Base-by-base conservation (phyloP, 805 yeast genomes). In the Citeromyces matritensis region DNA sequence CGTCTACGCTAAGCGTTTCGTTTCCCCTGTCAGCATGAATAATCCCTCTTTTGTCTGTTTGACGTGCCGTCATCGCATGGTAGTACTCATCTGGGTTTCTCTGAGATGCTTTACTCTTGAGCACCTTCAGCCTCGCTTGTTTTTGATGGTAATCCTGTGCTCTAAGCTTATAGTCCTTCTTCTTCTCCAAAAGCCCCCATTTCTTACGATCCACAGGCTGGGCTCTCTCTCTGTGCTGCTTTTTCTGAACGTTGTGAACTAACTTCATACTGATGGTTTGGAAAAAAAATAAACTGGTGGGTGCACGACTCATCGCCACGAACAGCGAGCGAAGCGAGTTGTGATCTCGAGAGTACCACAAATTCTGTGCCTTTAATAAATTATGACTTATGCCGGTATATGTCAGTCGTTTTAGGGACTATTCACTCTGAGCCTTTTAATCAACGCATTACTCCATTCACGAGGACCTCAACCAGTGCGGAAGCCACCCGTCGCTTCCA, bases 1-100 rank as follows among this genome's bases (percentile, higher is more conserved):
- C 94, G 34, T 77, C 95, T 30, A 65, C 66, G 6, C 73, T 56
- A 33, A 85, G 54, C 23, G 60, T 58, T 41, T 70, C 79, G 15
- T 61, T 65, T 12, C 70, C 79, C 37, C 94, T 63, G 14, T 81
- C 82, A 1, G 73, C 58, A 8, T 79, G 50, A 30, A 79, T 45
- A 6, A 81, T 63, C 1, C 96, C 96, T 8, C 65, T 58, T 2
- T 62, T 56, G 39, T 84, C 94, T 4, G 91, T 73, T 43, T 63
- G 65, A 37, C 63, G 60, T 9, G 65, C 61, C 23, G 76, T 69
- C 98, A 91, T 91, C 13, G 84, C 91, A 69, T 84, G 95, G 53
- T 88, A 85, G 58, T 80, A 91, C 54, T 91, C 98, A 64, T 91
- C 98, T 10, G 93, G 94, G 49, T 91, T 91, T 42, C 84, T 67